Conservation (phyloP, 176 grass and related monocot species). For the Oropetium thomaeum region DNA sequence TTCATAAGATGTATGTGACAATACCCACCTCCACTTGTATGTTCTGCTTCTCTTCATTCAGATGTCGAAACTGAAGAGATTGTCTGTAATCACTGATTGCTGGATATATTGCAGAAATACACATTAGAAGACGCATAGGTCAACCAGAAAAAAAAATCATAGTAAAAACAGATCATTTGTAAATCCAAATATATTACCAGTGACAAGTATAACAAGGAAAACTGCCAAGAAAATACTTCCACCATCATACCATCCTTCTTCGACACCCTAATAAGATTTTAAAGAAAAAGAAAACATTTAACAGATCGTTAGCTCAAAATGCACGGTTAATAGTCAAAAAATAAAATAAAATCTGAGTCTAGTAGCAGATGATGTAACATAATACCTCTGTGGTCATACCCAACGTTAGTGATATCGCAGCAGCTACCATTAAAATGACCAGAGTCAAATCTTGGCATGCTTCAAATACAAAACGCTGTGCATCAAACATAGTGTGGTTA, state of each 20-base stretch:
- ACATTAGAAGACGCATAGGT: slow-evolving; percentile 17
- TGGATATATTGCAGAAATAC: slow-evolving; percentile 34
- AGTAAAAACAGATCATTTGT: slow-evolving; percentile 1
- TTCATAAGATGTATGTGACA: slow-evolving; percentile 19
- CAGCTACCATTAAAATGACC: slow-evolving; percentile 83
- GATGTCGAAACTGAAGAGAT: slow-evolving; percentile 91
- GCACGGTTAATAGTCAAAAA: neutral
- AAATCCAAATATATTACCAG: slow-evolving; percentile 56
- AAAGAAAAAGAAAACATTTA: slow-evolving; percentile 33
- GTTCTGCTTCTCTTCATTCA: slow-evolving; percentile 98
- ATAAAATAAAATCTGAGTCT: slow-evolving; percentile 6
- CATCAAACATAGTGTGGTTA: slow-evolving; percentile 31
- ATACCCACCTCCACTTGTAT: slow-evolving; percentile 84
- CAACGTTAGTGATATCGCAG: slow-evolving; percentile 79
- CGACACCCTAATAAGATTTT: slow-evolving; percentile 51
- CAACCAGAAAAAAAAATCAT: neutral
- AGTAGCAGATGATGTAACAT: slow-evolving; percentile 24
- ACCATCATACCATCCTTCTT: slow-evolving; percentile 98
- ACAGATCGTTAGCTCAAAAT: neutral
- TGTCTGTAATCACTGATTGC: slow-evolving; percentile 91
- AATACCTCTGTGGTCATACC: slow-evolving; percentile 92
- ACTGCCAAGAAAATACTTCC: slow-evolving; percentile 97
- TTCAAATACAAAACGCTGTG: slow-evolving; percentile 87
- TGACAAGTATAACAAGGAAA: slow-evolving; percentile 93
- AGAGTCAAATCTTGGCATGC: slow-evolving; percentile 96